These are phyloP conservation scores for Pythium apleroticum DNA, from an alignment of 352 stramenopile species.

Conservation along the genomic window DNA sequence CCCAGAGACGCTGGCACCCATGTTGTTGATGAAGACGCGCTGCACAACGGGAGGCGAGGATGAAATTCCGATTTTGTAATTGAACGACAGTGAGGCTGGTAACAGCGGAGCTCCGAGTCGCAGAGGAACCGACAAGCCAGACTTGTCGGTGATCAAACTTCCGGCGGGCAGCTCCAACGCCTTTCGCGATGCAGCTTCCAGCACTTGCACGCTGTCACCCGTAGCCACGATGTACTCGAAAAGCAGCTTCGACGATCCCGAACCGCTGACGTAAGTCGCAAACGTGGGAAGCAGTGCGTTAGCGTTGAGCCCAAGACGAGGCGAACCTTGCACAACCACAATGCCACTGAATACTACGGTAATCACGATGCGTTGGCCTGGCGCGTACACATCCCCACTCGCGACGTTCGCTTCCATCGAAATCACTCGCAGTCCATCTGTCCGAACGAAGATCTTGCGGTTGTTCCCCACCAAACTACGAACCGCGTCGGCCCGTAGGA, in stretches of 20 bases:
- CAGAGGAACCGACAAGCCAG: conserved; percentile 47
- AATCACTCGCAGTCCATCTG: conserved; percentile 50
- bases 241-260: conserved; percentile 35
- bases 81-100: conserved; percentile 48
- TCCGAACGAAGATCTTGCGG: conserved; percentile 62
- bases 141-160: conserved; percentile 46
- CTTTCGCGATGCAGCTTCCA: conserved; percentile 50
- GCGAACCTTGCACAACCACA: conserved; percentile 53
- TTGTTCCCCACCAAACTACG: conserved; percentile 61
- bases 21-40: conserved; percentile 39
- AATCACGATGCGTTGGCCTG: conserved; percentile 57
- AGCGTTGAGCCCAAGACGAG: conserved; percentile 49
- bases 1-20: conserved; percentile 25
- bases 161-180: conserved; percentile 50
- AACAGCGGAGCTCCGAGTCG: conserved; percentile 31
- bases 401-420: conserved; percentile 34
- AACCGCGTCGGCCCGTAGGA: conserved; percentile 47
- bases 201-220: conserved; percentile 41
- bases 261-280: conserved; percentile 55
- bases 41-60: conserved; percentile 38
- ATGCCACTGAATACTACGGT: conserved; percentile 46
- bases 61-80: conserved; percentile 44
- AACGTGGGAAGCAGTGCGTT: conserved; percentile 33
- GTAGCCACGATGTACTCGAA: conserved; percentile 59
- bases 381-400: conserved; percentile 49